These are phyloP conservation scores for Amylocystis lapponica DNA, from an alignment of 768 basidiomycete species.

Conservation along the genomic window DNA sequence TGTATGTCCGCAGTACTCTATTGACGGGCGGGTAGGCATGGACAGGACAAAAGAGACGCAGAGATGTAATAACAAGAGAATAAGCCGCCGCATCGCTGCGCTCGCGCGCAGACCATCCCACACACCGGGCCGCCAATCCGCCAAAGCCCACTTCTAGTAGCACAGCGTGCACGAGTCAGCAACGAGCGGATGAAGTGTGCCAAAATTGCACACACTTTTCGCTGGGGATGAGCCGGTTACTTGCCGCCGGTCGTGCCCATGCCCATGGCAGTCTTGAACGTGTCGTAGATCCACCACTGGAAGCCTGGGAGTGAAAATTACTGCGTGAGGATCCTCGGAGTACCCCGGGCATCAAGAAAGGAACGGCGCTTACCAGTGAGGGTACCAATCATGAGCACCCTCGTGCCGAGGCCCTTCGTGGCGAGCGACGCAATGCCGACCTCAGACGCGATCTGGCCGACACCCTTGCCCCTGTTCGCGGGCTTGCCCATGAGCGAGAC, in stretches of 20 bases:
- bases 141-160: neutral
- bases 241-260: constrained; percentile 87
- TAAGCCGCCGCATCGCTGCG: constrained; percentile 7
- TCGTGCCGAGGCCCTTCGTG: constrained; percentile 83
- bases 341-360: neutral
- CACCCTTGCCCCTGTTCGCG: constrained; percentile 73
- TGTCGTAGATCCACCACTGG: constrained; percentile 94
- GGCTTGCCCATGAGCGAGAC: constrained; percentile 93
- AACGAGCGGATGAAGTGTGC: neutral
- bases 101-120: constrained; percentile 2
- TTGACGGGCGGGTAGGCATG: constrained; percentile 10
- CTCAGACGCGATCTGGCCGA: constrained; percentile 66
- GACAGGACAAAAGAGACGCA: constrained; percentile 5
- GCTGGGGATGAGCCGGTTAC: constrained; percentile 47
- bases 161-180: neutral
- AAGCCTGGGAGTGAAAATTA: constrained; percentile 67
- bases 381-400: constrained; percentile 72
- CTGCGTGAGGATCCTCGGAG: constrained; percentile 28
- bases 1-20: constrained; percentile 16
- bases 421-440: constrained; percentile 58
- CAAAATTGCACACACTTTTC: too few relatives aligned
- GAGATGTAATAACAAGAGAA: constrained; percentile 7
- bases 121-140: neutral
- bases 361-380: constrained; percentile 23
- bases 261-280: constrained; percentile 80